Percentiles rank a stretch among this genome's conserved stretches.
Evolutionary conservation across 306 rosid genomes (phyloP).

Genomic region (Vigna trinervia): DNA sequence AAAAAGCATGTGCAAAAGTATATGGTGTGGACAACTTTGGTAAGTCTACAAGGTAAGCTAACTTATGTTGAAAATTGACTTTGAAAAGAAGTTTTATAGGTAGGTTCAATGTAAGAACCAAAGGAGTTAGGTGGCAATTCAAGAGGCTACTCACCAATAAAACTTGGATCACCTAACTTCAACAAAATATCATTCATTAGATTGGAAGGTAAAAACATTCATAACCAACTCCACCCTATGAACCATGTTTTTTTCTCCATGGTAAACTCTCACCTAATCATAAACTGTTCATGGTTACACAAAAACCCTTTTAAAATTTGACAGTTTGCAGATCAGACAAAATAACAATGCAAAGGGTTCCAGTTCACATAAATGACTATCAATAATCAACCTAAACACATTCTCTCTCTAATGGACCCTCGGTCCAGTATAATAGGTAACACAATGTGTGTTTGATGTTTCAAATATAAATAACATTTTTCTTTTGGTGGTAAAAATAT

Average conservation of each 20-base stretch:
- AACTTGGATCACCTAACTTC: constrained; percentile 49
- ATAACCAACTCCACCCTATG: constrained; percentile 26
- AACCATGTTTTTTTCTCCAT: background rate
- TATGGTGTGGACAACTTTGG: constrained; percentile 42
- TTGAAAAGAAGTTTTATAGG: constrained; percentile 16
- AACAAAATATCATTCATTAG: constrained; percentile 19
- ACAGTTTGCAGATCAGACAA: background rate
- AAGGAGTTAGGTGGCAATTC: constrained; percentile 48
- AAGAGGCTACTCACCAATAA: constrained; percentile 33
- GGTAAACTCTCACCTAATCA: background rate
- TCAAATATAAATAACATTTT: background rate
- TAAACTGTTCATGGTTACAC: background rate
- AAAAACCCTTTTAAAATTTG: background rate
- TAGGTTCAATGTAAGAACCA: constrained; percentile 38
- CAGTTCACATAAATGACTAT: background rate
- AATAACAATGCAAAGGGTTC: background rate
- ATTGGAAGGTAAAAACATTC: background rate
- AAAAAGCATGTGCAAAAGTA: constrained; percentile 53
- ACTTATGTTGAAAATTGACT: constrained; percentile 42
- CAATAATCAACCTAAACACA: constrained; percentile 11
- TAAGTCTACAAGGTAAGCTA: constrained; percentile 33
- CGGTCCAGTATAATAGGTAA: background rate
- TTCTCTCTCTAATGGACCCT: constrained; percentile 9
- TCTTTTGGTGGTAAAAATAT: constrained; percentile 1
- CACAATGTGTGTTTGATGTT: background rate